Base-by-base conservation (phyloP, 805 yeast genomes). In the Lipomyces yamadae region DNA sequence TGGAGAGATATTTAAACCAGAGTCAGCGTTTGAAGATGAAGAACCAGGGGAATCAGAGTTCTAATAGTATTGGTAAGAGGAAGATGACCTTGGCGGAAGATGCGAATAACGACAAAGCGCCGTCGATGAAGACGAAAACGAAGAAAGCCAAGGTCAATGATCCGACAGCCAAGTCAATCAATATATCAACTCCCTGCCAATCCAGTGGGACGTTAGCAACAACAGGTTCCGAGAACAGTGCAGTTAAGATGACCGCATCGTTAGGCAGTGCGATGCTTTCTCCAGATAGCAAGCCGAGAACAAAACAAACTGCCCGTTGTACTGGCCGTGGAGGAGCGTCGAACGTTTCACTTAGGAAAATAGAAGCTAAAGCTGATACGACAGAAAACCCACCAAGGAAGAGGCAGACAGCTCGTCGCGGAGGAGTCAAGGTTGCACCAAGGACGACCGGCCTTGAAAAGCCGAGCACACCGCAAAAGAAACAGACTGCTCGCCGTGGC, bases 361-460 rank as follows among this genome's bases (percentile, higher is more conserved):
- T 48, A 48, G 53, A 48, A 48, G 53, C 2, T 48, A 48, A 48
- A n/a, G 53, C 53, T 48, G 53, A 48, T 48, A 48, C 53, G 30
- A 7, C 53, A 48, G 53, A 48, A 4, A 6, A 48, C 24, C 53
- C 53, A 3, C 53, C 53, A 48, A 48, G 53, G 53, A 48, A 48
- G 53, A 48, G n/a, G 30, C 53, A 48, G 53, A 48, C 53, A 48
- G 53, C 53, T 48, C 53, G 53, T 3, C 53, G 53, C 53, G 53
- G 53, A n/a, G 53, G 53, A 48, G n/a, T 48, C 53, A 48, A 48
- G 53, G 53, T 8, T 7, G 53, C 53, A 48, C 53, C 53, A 4
- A 48, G 53, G 53, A 48, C 30, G n/a, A 48, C 53, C 53, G 13
- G 24, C 13, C 53, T 6, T 48, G 53, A 48, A n/a, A 48, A 48